Base-by-base conservation (phyloP, 1,284 basidiomycete species). In the Tylopilus orsonianus region DNA sequence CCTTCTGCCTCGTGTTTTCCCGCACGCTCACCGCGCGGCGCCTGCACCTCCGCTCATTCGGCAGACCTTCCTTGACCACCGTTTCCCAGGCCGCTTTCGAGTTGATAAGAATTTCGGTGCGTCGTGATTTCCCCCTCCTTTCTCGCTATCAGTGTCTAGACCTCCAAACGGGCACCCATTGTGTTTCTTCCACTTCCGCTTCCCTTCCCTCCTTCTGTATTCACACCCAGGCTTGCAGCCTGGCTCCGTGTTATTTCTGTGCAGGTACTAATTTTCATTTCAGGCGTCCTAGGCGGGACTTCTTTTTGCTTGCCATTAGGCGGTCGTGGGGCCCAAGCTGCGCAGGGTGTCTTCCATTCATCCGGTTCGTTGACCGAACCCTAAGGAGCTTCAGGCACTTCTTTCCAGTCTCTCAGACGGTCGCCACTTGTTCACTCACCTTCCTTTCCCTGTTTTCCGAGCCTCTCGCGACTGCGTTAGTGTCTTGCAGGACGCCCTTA, bases 1-100 rank as follows among this genome's bases (percentile, higher is more conserved):
- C 37, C 53, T 41, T 14, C 27, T 38, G 62, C 64, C 61, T 62
- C 59, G 62, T 66, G 63, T 55, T 41, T 48, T 38, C 10, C 56
- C 30, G 48, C 41, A 41, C 29, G 41, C 29, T 34, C 38, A 13
- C 59, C 53, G 54, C 44, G 41, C 52, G 48, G 42, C 35, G 10
- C 32, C 48, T 36, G 40, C 42, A 35, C 55, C 24, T 56, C 41
- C 32, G 40, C 19, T 14, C 37, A 20, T 19, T 42, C 27, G 34
- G 30, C 36, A 14, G 36, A 23, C 43, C 39, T 43, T 54, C 46
- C 42, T 49, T 49, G 26, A 16, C 44, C 48, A 29, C 30, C 48
- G 6, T 34, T 23, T 30, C 33, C 20, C 37, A 27, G 33, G n/a
- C 55, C 30, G n/a, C 56, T 36, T 42, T 52, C 16, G 23, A 44